Evolutionary conservation across 371 early-diverging fungal genomes (phyloP), one percentile per base, ranked within the genome.

Genomic region (Nematocida displodere): DNA sequence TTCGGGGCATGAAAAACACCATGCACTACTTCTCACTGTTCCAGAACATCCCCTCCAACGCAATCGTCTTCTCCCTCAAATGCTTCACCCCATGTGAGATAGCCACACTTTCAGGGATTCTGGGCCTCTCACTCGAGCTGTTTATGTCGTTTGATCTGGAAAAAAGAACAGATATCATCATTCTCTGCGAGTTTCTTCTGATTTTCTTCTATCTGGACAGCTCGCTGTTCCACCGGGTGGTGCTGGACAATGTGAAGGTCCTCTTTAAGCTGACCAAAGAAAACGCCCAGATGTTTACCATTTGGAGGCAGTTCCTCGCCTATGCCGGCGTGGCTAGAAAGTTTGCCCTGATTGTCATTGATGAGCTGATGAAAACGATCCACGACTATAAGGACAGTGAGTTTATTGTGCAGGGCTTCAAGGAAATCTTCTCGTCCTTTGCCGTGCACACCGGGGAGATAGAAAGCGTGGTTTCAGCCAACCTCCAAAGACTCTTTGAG

Each of bases 21-120:
- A 71, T 71, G 75, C 75, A 71, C 61, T 71, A 71, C 52, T 71
- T 71, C 42, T 71, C 75, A 7, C 54, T 71, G 15, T 71, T 71
- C 44, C 75, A 71, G 48, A 71, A 62, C 48, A 62, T 71, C 29
- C 62, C 75, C 5, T 71, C 75, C 5, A 71, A 71, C 39, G 61
- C 75, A 36, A 71, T 71, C 40, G 75, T 71, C 13, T 71, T 71
- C 54, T 71, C 75, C 3, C 42, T 71, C 15, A 71, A 71, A 26
- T 71, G 75, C 54, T 71, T 71, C 33, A 71, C 68, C 29, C 62
- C 61, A 1, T 36, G 31, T 7, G 75, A 71, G 33, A 47, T 71
- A 8, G 22, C 40, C 36, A 62, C 58, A 31, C 48, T 71, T 20
- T 71, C 75, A 8, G 17, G 28, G 13, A 61, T 49, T 31, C 48